Evolutionary conservation across 345 rosid genomes (phyloP), one percentile per base, ranked within the genome.

Genomic region (Litchi chinensis): DNA sequence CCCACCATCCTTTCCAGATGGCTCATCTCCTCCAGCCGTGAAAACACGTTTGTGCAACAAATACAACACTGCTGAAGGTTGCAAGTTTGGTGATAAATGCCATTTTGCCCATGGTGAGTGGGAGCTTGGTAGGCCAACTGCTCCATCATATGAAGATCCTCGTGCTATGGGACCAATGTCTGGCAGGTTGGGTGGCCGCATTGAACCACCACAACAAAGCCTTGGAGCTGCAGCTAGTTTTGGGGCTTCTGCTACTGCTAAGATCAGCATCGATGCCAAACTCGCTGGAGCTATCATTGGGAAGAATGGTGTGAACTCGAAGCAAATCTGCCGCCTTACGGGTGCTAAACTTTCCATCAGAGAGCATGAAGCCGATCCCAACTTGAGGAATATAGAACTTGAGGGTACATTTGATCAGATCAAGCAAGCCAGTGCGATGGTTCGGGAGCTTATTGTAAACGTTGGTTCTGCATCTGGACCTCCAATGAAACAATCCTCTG

Each of bases 401-500:
- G 98, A 97, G 87, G 99, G 99, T 73, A 87, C 98, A 66, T 91
- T 92, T 43, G 98, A 94, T 83, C 99, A 97, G 92, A 97, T 97
- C 74, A 92, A 90, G 72, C 93, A 92, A 89, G 99, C 98, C 19
- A 94, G 93, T n/a, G 90, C 91, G 26, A 97, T 94, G 98, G 98
- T 97, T 66, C 90, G 88, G 6, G 98, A 93, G 76, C 93, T 97
- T 59, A 94, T 97, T 78, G 88, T 79, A 67, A 94, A 90, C 60
- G 86, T 93, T 1, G 90, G 90, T 52, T 87, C 91, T 32, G 82
- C 86, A n/a, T 57, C 86, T 2, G 87, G 87, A 64, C 84, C 62
- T 68, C 73, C 83, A 16, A 79, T 67, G 81, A 88, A 77, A 81
- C 86, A 81, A 71, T 68, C 82, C 5, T 24, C 87, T 11, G 77